A percentile compares a stretch with the other conserved stretches of the same genome.
Evolutionary conservation across 345 rosid genomes (phyloP).

Genomic region (Passiflora organensis): DNA sequence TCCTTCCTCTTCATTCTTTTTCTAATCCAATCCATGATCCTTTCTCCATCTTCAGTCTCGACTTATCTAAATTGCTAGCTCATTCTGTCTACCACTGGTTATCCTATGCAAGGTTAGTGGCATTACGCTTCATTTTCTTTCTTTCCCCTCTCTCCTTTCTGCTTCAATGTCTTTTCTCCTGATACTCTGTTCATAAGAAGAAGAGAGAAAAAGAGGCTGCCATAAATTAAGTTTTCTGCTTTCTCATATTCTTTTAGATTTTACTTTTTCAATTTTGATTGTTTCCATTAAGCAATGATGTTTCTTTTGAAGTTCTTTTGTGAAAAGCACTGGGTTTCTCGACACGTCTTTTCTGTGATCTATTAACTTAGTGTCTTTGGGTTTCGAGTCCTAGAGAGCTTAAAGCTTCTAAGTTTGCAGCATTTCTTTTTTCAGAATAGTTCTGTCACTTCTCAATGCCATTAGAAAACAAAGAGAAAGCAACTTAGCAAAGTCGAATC

Average conservation of each 20-base stretch:
- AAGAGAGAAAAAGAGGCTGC: too few species aligned
- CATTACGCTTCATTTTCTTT: not conserved
- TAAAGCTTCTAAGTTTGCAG: constrained; percentile 15
- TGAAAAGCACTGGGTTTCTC: not conserved
- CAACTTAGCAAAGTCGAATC: constrained; percentile 22
- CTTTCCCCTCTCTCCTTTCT: not conserved
- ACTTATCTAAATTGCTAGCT: too few species aligned
- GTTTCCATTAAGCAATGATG: constrained; percentile 30
- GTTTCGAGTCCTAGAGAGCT: constrained; percentile 24
- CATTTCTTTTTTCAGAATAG: constrained; percentile 1
- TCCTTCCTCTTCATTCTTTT: too few species aligned
- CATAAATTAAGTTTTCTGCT: too few species aligned
- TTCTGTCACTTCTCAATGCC: constrained; percentile 1
- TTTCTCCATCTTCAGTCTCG: too few species aligned
- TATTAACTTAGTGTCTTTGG: constrained; percentile 7
- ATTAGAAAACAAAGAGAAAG: not conserved
- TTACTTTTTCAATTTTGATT: too few species aligned
- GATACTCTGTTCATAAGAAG: too few species aligned
- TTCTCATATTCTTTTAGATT: not conserved
- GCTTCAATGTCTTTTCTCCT: too few species aligned
- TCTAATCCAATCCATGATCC: too few species aligned
- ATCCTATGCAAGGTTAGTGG: not conserved
- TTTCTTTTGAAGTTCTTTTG: constrained; percentile 18
- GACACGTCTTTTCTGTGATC: constrained; percentile 10
- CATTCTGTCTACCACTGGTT: not conserved